Conservation (phyloP, 345 rosid species). For the Euphorbia pulcherrima region DNA sequence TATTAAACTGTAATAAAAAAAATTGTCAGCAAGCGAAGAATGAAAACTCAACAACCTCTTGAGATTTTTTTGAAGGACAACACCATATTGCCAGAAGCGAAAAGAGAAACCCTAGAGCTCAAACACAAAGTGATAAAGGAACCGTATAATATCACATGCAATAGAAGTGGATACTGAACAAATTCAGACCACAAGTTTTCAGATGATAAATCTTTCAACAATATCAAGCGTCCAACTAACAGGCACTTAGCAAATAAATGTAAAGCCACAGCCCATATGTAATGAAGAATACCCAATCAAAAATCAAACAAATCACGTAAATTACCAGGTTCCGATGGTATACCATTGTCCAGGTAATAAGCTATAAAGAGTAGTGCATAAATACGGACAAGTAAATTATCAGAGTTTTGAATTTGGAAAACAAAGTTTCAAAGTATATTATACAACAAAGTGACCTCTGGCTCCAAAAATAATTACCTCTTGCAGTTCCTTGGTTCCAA, state of each 20-base stretch:
- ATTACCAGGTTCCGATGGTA: background rate
- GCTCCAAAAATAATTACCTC: slow-evolving; percentile 50
- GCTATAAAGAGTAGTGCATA: background rate
- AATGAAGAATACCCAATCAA: background rate
- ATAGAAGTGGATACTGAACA: background rate
- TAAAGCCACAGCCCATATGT: background rate
- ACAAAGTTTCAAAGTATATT: background rate
- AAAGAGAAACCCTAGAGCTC: background rate
- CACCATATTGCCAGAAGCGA: background rate
- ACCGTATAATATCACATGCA: background rate
- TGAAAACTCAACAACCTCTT: slow-evolving; percentile 2
- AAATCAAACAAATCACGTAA: background rate
- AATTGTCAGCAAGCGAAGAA: background rate
- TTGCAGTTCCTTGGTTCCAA: slow-evolving; percentile 96
- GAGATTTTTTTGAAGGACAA: background rate
- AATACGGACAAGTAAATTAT: background rate
- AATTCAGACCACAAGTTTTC: background rate
- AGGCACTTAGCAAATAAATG: slow-evolving; percentile 1
- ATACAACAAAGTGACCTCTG: slow-evolving; percentile 4
- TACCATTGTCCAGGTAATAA: background rate
- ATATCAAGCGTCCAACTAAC: slow-evolving; percentile 6
- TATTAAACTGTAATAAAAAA: slow-evolving; percentile 8
- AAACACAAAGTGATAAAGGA: background rate
- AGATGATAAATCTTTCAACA: background rate
- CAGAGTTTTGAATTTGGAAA: background rate